phyloP scores from a whole-genome alignment of 306 rosid genomes.

The Rosa lucieae region DNA sequence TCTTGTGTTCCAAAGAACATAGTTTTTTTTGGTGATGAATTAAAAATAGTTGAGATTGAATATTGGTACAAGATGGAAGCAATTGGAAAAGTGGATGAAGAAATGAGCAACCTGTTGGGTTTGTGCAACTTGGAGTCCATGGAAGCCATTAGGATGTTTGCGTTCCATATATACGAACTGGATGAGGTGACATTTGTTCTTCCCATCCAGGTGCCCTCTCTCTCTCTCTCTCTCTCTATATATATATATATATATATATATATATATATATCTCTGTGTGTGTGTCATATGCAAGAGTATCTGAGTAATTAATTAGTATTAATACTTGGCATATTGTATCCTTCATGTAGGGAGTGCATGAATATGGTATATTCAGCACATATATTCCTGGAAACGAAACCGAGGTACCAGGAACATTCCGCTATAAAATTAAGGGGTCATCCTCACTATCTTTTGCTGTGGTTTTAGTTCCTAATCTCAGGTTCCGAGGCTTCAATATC shows the following conservation, averaged over 20 bases:
- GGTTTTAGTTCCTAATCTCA: not conserved
- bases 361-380: not conserved
- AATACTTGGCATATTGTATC: not conserved
- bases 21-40: no score
- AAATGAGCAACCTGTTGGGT: not conserved
- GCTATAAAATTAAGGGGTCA: no score
- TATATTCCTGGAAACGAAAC: no score
- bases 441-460: no score
- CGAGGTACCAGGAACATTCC: no score
- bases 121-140: constrained; percentile 5
- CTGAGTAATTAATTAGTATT: no score
- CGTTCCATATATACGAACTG: not conserved
- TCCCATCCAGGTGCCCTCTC: not conserved
- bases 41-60: no score
- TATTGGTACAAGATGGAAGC: not conserved
- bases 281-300: not conserved
- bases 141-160: not conserved
- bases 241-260: no score
- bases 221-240: not conserved
- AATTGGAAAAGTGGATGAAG: not conserved
- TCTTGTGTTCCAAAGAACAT: no score
- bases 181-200: not conserved
- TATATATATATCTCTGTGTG: no score
- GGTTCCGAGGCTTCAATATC: not conserved
- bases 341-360: not conserved